Evolutionary conservation across 495 filamentous ascomycete genomes (phyloP).

Genomic region (Lophiotrema nucula): DNA sequence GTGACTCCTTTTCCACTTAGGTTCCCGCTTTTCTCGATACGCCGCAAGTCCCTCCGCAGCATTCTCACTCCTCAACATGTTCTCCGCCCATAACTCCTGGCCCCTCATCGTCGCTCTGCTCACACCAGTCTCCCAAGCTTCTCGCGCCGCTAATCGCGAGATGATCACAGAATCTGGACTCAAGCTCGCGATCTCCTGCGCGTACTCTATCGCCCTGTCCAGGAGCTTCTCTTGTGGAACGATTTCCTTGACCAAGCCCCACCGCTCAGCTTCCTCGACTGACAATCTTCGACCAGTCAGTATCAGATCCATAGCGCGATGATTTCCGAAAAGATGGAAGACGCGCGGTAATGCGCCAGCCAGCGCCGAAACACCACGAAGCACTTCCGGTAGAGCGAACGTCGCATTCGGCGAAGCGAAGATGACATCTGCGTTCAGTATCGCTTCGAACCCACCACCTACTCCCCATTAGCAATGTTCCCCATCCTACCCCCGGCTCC

Average conservation of each 20-base stretch:
- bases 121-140: slow-evolving; percentile 35
- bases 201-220: slow-evolving; percentile 13
- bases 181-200: slow-evolving; percentile 17
- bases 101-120: slow-evolving; percentile 32
- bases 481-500: too few species aligned
- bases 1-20: slow-evolving; percentile 25
- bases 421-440: slow-evolving; percentile 22
- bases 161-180: slow-evolving; percentile 22
- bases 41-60: slow-evolving; percentile 33
- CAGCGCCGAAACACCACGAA: slow-evolving; percentile 19
- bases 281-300: slow-evolving; percentile 18
- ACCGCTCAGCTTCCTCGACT: slow-evolving; percentile 12
- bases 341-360: slow-evolving; percentile 18
- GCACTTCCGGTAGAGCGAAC: slow-evolving; percentile 23
- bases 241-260: slow-evolving; percentile 26
- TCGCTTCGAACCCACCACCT: slow-evolving; percentile 21
- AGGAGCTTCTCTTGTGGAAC: slow-evolving; percentile 24
- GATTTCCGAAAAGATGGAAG: slow-evolving; percentile 22
- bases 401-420: slow-evolving; percentile 25
- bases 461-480: background rate
- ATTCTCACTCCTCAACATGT: slow-evolving; percentile 35
- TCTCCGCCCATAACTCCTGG: slow-evolving; percentile 24
- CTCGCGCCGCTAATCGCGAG: slow-evolving; percentile 25
- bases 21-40: slow-evolving; percentile 35
- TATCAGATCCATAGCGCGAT: slow-evolving; percentile 26